Base-by-base conservation (phyloP, 1,139 yeast genomes). In the Sugiyamaella japonica region DNA sequence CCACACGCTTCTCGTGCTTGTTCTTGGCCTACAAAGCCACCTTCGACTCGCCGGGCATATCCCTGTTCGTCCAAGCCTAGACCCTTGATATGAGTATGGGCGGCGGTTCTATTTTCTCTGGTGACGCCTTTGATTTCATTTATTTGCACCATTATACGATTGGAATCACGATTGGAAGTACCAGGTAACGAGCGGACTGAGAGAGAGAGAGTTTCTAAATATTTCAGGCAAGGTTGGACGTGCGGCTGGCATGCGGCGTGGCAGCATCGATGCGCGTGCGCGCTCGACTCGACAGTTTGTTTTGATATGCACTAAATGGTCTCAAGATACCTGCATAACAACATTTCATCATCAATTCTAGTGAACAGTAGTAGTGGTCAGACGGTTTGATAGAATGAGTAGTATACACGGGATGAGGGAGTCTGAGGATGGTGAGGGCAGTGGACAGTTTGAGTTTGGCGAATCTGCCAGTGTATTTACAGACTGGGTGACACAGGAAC, bases 1-100 rank as follows among this genome's bases (percentile, higher is more conserved):
- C 99, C 99, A 70, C 97, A 91, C 0, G 98, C 98, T 73, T 93
- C 99, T 70, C 99, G 82, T 12, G 99, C 99, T 63, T 85, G 89
- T 10, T 79, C 78, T 72, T 93, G 99, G 45, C 99, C 99, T 48
- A 93, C 96, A 69, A 93, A 93, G 3, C 98, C 98, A 45, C 95
- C 96, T 69, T 91, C 98, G 42, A 87, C 81, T 46, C 80, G 79
- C 62, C 86, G 87, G 32, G 98, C 97, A 48, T 77, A 71, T 32
- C 99, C 99, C 63, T 82, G 84, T 64, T 91, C 98, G 66, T 91
- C 97, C 51, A 93, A 77, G 0, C 99, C 99, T 34, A 93, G 80
- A 2, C 98, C 98, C 70, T 87, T 89, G 76, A 93, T 93, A 70
- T 93, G 99, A 6, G 98, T 90, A 69, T 93, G 99, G 10, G 99